Base-by-base conservation (phyloP, 805 yeast genomes). In the Pichia occidentalis region DNA sequence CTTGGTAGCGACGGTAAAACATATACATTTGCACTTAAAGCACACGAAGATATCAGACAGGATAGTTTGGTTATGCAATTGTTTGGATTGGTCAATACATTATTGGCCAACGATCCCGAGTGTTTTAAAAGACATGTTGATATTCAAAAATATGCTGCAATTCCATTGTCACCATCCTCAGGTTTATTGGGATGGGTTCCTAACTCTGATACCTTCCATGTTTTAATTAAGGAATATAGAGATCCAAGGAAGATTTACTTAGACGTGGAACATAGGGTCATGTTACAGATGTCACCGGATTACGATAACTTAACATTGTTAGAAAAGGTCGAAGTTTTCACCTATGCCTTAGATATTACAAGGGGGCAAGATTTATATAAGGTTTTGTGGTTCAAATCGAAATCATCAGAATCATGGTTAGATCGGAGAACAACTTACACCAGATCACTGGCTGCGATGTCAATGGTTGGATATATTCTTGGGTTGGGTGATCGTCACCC, bases 401-500 rank as follows among this genome's bases (percentile, higher is more conserved):
- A 92, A 48, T 85, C 96, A 0, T 86, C 97, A 0, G 99, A 92
- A 60, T 87, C 96, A 0, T 92, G 99, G 99, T 68, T 92, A 27
- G 97, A 92, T 56, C 76, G 99, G 51, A 78, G 99, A 57, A 90
- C 97, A 0, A 88, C 95, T 2, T 92, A 92, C 55, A 90, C 97
- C 0, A 70, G 98, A 40, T 92, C 97, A 0, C 67, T 92, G 47
- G 98, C 98, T 0, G 96, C 86, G 5, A 94, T 92, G 97, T 90
- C 97, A 0, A 92, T 92, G 96, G 95, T 83, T 29, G 99, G 99
- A 2, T 92, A 92, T 58, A 90, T 92, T 37, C 68, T 92, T 18
- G 99, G 99, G 11, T 69, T 92, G 16, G 99, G 99, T 44, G 99
- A 92, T 59, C 76, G 99, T 45, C 99, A 92, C 61, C 98, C 98